Base-by-base conservation (phyloP, 1,284 basidiomycete genomes). In the Schizophyllum amplum region DNA sequence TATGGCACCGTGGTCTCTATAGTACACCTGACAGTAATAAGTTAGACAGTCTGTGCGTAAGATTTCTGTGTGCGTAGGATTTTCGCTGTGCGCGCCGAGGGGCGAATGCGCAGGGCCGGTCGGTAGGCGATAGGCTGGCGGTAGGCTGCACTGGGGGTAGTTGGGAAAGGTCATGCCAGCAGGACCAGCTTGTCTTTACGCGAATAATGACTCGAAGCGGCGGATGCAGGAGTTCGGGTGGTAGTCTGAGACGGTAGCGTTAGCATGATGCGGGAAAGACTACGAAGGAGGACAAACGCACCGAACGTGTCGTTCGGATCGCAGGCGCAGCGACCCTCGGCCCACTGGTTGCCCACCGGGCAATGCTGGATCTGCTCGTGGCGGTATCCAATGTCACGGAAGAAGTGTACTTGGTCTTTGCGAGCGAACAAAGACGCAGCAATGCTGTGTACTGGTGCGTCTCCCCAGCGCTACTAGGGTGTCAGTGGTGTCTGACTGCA, bases 371-470 rank as follows among this genome's bases (percentile, higher is more conserved):
- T 78, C 2, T 71, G 71, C 53, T 71, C 70, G 57, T 82, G 80
- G 57, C 68, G 66, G 62, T 80, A 82, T 1, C 60, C 60, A 15
- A 59, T 54, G 26, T 57, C 81, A 33, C 78, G 71, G 71, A 92
- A 91, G 71, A 89, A 91, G 66, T 91, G 87, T 20, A 92, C 74
- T 66, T 90, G 82, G 58, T 86, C 79, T 68, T 80, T 86, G 54
- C 74, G 67, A 1, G 84, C 81, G 64, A 94, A 90, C 22, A 93
- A 68, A 0, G 86, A 81, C 0, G 82, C 87, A 1, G 86, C 92
- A 57, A 94, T 90, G 55, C 84, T 88, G 65, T 93, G 90, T 6
- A 94, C 80, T 3, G 91, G 92, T 6, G 93, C 92, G 67, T 94
- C 92, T 55, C 92, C 92, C 90, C 90, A 91, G 54, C 89, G 77